Evolutionary conservation across 306 rosid genomes (phyloP), one percentile per base, ranked within the genome.

Genomic region (Prinsepia uniflora): DNA sequence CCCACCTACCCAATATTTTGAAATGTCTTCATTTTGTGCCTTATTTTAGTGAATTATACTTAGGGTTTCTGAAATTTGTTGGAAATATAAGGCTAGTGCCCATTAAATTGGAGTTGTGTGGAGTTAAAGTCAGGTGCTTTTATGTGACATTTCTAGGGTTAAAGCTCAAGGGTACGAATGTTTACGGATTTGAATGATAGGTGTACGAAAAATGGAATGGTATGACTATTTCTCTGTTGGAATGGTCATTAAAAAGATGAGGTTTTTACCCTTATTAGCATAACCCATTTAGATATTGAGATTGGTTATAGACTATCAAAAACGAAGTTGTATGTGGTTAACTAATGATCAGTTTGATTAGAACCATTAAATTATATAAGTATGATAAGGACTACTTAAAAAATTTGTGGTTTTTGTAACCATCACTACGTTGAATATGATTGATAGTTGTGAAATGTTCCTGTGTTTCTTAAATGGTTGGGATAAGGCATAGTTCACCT

Each of bases 401-500:
- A 6, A 8, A 22, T 30, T 53, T 52, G 48, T 10, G 72, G 18
- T n/a, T 10, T 11, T 20, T 7, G 10, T 36, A 5, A 36, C 19
- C 8, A 40, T 58, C 42, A 30, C 8, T 13, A 6, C 2, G 41
- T 9, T 58, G 3, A 34, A 61, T 11, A 0, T 17, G 46, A 61
- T 6, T 39, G 65, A 24, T 34, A 40, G 40, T 55, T 20, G 36
- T 17, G 67, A 10, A 11, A 6, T 70, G 42, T 72, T 68, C 49
- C 58, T 45, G 45, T 41, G 30, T 39, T 39, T 64, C 73, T 18
- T 46, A 75, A 47, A 40, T 65, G 55, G 43, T 66, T 75, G 63
- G 55, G 74, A 39, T 45, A 24, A 24, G 30, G 30, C 30, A 0
- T 24, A 24, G 30, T 24, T 24, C 30, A 24, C 30, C 30, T 24